Evolutionary conservation across 2,329 filamentous ascomycete genomes (phyloP).

Genomic region (Gnomoniopsis sp.): DNA sequence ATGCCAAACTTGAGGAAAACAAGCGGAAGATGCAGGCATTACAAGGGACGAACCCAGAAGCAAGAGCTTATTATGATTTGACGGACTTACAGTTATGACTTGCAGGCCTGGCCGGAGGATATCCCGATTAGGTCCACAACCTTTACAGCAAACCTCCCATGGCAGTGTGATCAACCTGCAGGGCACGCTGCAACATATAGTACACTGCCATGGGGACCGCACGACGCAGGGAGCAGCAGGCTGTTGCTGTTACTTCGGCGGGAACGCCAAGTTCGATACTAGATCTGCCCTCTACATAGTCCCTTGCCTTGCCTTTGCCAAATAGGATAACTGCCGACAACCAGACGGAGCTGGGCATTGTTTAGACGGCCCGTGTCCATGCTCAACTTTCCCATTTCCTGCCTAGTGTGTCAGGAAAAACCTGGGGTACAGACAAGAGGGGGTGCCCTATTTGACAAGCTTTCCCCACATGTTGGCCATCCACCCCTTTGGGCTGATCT

Average conservation of each 20-base stretch:
- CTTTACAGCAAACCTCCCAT: no score
- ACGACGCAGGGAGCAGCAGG: no score
- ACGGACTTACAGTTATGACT: no score
- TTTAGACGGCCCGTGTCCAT: not conserved
- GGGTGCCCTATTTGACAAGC: not conserved
- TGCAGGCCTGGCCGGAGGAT: no score
- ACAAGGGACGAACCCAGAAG: not conserved
- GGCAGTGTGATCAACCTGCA: no score
- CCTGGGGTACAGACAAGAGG: constrained; percentile 11
- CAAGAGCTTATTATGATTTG: not conserved
- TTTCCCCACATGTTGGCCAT: not conserved
- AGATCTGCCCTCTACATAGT: not conserved
- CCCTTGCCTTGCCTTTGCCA: not conserved
- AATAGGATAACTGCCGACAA: constrained; percentile 16
- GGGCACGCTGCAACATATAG: no score
- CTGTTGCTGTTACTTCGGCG: no score
- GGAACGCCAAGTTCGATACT: not conserved
- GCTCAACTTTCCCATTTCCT: not conserved
- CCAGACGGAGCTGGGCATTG: not conserved
- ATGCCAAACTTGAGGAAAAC: no score
- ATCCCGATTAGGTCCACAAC: no score
- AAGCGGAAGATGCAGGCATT: no score
- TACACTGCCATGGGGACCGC: no score
- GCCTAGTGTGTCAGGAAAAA: not conserved
- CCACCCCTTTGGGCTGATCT: not conserved